Evolutionary conservation across 2,329 filamentous ascomycete species (phyloP), one percentile per base, ranked within the genome.

Genomic region (Exophiala sideris): DNA sequence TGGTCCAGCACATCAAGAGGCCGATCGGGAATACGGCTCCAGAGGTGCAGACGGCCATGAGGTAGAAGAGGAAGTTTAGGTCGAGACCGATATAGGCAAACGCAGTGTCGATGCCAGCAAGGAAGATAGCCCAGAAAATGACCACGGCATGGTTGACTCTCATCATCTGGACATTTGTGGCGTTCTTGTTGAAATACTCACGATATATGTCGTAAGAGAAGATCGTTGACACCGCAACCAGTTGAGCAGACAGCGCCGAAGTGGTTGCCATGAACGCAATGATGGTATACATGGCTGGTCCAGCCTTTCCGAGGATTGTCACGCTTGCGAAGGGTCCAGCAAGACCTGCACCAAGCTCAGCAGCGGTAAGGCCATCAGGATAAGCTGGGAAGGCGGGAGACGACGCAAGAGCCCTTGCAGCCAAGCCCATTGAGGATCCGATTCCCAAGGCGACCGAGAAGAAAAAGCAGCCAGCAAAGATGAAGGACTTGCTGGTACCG

Each of bases 251-350:
- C 2, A 79, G 71, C 0, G 77, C 80, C 0, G 75, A 79, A 2
- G 72, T 74, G 9, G 45, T 48, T 42, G 50, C 91, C 84, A 95
- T 89, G 75, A 95, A 95, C 48, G 95, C 80, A 59, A 95, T 84
- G 7, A 95, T 73, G 1, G 94, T 79, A 0, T 88, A 90, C 0
- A 83, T 88, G 1, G 85, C 82, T 1, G 90, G 90, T 45, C 90
- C 91, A 3, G 89, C 88, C 61, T 85, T 85, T 1, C 90, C 91
- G 7, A 95, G 80, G 6, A 96, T 72, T 1, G 88, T 88, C 3
- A 95, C 88, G 0, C 91, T 88, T 1, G 89, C 90, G 53, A 91
- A 90, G 0, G 91, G 91, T 0, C 95, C 78, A 0, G 92, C 91
- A 7, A 96, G 77, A 21, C 44, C 50, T 41, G 61, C 58, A 9